Conservation (phyloP, 2,329 filamentous ascomycete genomes). For the Neurospora sp. region DNA sequence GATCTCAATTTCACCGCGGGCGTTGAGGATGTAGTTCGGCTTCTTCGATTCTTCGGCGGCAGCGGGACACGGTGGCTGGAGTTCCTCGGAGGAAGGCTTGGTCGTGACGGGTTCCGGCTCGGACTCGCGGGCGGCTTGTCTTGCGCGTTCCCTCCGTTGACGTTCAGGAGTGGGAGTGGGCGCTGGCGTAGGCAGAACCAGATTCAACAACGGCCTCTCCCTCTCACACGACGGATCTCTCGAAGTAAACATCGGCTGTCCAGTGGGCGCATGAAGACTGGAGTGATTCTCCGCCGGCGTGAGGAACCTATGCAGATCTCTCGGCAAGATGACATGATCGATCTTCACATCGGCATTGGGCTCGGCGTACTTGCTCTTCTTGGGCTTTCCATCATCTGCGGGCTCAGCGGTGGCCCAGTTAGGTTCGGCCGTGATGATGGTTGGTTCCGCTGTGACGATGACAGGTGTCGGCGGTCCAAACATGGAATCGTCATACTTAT, state of each 20-base stretch:
- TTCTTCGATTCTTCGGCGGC: conserved; percentile 6
- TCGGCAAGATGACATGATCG: conserved; percentile 47
- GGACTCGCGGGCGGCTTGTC: conserved; percentile 4
- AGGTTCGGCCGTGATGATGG: conserved; percentile 31
- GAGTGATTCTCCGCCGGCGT: conserved; percentile 16
- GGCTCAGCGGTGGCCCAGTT: background rate
- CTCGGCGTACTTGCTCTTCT: conserved; percentile 42
- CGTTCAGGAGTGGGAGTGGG: conserved; percentile 37
- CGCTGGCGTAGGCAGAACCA: conserved; percentile 50
- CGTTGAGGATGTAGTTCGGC: conserved; percentile 21
- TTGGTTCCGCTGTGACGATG: conserved; percentile 33
- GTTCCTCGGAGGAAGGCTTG: conserved; percentile 15
- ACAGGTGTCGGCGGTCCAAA: conserved; percentile 18
- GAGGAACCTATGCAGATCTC: conserved; percentile 32
- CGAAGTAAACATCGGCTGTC: conserved; percentile 28
- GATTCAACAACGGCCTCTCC: conserved; percentile 47
- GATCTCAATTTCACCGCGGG: conserved; percentile 33
- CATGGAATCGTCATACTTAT: conserved; percentile 39
- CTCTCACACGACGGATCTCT: conserved; percentile 45
- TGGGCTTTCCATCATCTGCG: conserved; percentile 29
- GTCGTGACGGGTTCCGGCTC: conserved; percentile 11
- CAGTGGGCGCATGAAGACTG: conserved; percentile 17
- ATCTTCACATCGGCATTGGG: conserved; percentile 56
- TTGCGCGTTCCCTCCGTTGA: conserved; percentile 22
- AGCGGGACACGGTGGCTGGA: conserved; percentile 8